Conservation (phyloP, 805 yeast species). For the Candida manassasensis region DNA sequence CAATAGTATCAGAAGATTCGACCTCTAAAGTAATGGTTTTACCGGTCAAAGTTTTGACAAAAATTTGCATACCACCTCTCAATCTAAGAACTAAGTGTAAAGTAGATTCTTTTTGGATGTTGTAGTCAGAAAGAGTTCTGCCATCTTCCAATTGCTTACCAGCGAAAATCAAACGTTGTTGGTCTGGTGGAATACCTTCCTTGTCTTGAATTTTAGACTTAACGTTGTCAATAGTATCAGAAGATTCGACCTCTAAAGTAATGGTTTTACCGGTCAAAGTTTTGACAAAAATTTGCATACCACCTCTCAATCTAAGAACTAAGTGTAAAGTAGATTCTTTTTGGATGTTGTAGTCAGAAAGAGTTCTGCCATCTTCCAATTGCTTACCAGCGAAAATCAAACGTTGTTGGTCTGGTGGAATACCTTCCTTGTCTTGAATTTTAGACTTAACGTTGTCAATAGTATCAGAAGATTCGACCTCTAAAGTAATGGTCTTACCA, state of each 20-base stretch:
- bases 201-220: slow-evolving; percentile 95
- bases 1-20: slow-evolving; percentile 96
- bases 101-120: slow-evolving; percentile 97
- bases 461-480: slow-evolving; percentile 96
- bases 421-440: slow-evolving; percentile 96
- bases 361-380: slow-evolving; percentile 93
- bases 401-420: slow-evolving; percentile 97
- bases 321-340: slow-evolving; percentile 94
- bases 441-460: slow-evolving; percentile 95
- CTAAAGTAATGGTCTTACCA: slow-evolving; percentile 74
- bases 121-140: slow-evolving; percentile 94
- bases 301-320: slow-evolving; percentile 97
- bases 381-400: slow-evolving; percentile 97
- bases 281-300: slow-evolving; percentile 61
- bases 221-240: slow-evolving; percentile 96
- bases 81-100: slow-evolving; percentile 93
- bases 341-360: slow-evolving; percentile 96
- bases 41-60: slow-evolving; percentile 34
- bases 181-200: slow-evolving; percentile 98
- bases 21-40: slow-evolving; percentile 81
- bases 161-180: slow-evolving; percentile 94
- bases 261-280: slow-evolving; percentile 61
- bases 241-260: slow-evolving; percentile 95
- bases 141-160: slow-evolving; percentile 98
- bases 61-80: slow-evolving; percentile 78